Conservation (phyloP, 2,329 filamentous ascomycete species). For the Colletotrichum eremochloae region DNA sequence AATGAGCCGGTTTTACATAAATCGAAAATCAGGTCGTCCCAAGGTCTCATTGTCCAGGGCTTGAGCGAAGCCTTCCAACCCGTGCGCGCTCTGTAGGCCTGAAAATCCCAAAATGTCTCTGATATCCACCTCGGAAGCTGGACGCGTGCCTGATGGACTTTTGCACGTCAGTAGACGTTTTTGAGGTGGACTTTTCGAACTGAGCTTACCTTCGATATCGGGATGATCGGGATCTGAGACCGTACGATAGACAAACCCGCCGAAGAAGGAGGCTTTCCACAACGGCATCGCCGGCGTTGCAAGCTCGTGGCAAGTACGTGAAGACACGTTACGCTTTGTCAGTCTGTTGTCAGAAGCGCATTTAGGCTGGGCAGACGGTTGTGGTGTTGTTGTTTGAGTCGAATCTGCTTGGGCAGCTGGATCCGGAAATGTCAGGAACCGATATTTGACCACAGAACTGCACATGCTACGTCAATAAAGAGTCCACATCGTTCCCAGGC, state of each 20-base stretch:
- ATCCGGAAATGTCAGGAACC: neutral
- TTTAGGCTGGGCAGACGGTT: no score
- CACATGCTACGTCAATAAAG: neutral
- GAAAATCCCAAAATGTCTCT: conserved; percentile 13
- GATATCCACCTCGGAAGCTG: conserved; percentile 26
- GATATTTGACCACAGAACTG: neutral
- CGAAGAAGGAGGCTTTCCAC: conserved; percentile 9
- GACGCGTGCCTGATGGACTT: conserved; percentile 10
- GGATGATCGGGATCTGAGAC: neutral
- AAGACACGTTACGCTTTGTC: accelerated
- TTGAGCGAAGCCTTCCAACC: conserved; percentile 18
- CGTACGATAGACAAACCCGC: conserved; percentile 2
- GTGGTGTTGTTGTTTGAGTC: neutral
- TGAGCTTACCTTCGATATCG: neutral
- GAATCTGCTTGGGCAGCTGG: neutral
- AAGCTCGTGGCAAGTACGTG: accelerated
- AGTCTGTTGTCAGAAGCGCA: accelerated
- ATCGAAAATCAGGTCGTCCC: accelerated
- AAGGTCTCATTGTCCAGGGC: neutral
- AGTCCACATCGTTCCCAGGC: accelerated
- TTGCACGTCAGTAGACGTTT: neutral
- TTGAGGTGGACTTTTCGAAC: accelerated
- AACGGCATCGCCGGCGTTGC: neutral
- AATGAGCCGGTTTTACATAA: accelerated
- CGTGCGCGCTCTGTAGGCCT: neutral